Base-by-base conservation (phyloP, 176 grass and related monocot genomes). In the Chrysopogon serrulatus region DNA sequence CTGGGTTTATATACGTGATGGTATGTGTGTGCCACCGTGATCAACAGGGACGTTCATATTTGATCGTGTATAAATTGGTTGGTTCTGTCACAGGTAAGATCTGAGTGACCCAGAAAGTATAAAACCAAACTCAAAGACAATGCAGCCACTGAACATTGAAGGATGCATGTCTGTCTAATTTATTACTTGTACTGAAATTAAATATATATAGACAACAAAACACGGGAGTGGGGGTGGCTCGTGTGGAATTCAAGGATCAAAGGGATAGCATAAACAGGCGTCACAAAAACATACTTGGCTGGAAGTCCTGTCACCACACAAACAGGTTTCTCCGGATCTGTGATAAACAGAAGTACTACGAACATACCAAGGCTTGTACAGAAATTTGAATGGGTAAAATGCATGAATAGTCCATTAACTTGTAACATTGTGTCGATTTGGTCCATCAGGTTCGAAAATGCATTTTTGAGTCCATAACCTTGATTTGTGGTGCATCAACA, bases 241-340 rank as follows among this genome's bases (percentile, higher is more conserved):
- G 48, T 54, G 45, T 64, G 36, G 5, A 60, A 72, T 65, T 17
- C 57, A 87, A 85, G 18, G 27, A 75, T 45, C 56, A 82, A 41
- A 41, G 61, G 39, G 19, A 82, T 70, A n/a, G 13, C 5, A 14
- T 14, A 57, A 71, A 78, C 59, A 49, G 54, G n/a, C 57, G 44
- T 86, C 54, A 37, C 66, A 66, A 83, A 79, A 48, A 49, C 83
- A 81, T 95, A 98, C 96, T 92, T 95, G 57, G 96, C 89, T 86
- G 87, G 96, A 68, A 95, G 86, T 66, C 93, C 93, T 31, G 91
- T 96, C 64, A 98, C 83, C 33, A 71, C 89, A 78, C 96, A 98
- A 71, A 96, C 49, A 39, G 85, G 72, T 79, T 94, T 98, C 56
- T 90, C 87, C 3, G 93, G 93, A 93, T 98, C 96, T 98, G 89